Evolutionary conservation across 2,329 filamentous ascomycete genomes (phyloP), one percentile per base, ranked within the genome.

Genomic region (Epichloe hybrida): DNA sequence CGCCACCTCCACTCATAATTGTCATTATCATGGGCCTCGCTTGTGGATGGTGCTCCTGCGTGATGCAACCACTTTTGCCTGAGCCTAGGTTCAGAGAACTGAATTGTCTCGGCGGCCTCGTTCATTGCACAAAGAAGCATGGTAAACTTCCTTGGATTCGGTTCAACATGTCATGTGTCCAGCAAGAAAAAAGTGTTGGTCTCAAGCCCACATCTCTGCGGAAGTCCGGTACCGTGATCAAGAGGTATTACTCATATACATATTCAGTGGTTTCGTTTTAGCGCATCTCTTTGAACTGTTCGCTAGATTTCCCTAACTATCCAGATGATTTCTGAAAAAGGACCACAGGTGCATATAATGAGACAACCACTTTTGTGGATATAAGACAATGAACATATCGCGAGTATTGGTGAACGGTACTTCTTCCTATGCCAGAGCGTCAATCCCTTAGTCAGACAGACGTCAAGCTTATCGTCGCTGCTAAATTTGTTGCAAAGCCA

Each of bases 341-440:
- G 83, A 83, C 72, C 80, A 80, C 0, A 91, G 71, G 61, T 90
- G 81, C 45, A 77, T 76, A 62, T 91, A 8, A 8, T 27, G 91
- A 0, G 86, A 86, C 6, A 90, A 69, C 86, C 21, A 90, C 57
- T 78, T 85, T 58, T 89, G 84, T 1, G 86, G 86, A 60, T 90
- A 91, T 3, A 91, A 64, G 1, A 78, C 80, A 41, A 77, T 68
- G 5, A 91, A 70, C 84, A 91, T 88, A 17, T 76, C 77, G 52
- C 76, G 73, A 50, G 87, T 76, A 42, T 80, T 86, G 1, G 82
- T 76, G 55, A 89, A 89, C 0, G 86, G 86, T 0, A 86, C 89
- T 61, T 91, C 86, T 61, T 91, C 86, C 2, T 91, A 72, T 11
- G 91, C 71, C 48, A 91, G 54, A 1, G 75, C 69, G 44, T 67